Evolutionary conservation across 2,329 filamentous ascomycete species (phyloP), one percentile per base, ranked within the genome.

Genomic region (Diplodia scrobiculata): DNA sequence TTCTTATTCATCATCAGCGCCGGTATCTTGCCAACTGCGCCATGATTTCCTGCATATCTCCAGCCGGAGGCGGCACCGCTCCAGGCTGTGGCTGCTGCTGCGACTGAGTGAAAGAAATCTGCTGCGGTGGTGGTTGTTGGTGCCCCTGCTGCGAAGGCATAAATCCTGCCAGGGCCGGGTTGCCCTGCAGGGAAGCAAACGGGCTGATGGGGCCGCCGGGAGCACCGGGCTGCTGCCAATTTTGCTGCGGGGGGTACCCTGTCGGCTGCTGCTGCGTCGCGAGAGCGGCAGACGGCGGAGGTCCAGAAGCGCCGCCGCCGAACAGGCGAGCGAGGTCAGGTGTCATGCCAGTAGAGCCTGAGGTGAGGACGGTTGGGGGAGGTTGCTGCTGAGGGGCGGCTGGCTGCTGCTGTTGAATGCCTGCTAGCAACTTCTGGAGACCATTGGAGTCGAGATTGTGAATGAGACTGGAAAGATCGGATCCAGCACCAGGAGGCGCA

Each of bases 31-130:
- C 85, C 67, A 92, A 79, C 71, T 91, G 87, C 14, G 88, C 87
- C 85, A 92, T 89, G 62, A 92, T 91, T 71, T 90, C 89, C 74
- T 89, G 85, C 71, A 92, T 87, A 70, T 83, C 80, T 5, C 41
- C 53, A 7, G 52, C 41, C 4, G 53, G 53, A 11, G 62, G 62
- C 29, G 68, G 69, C n/a, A 69, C 67, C 36, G 53, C 66, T 58
- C 65, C 73, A 69, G 68, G 68, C 70, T 72, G 63, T 52, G 69
- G 70, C 47, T 72, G 68, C 45, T 73, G 73, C 34, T 36, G 36
- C n/a, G 41, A 45, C 13, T 45, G 34, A 36, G 6, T 36, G 34
- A 36, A 36, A 45, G 41, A n/a, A 45, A 45, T 45, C 41, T 71
- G 73, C 63, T 75, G 75, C 58, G 63, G 62, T 13, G 70, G 34